Percentiles rank a stretch among this genome's conserved stretches.
Evolutionary conservation across 495 filamentous ascomycete species (phyloP).

Genomic region (Hypoxylon crocopeplum): DNA sequence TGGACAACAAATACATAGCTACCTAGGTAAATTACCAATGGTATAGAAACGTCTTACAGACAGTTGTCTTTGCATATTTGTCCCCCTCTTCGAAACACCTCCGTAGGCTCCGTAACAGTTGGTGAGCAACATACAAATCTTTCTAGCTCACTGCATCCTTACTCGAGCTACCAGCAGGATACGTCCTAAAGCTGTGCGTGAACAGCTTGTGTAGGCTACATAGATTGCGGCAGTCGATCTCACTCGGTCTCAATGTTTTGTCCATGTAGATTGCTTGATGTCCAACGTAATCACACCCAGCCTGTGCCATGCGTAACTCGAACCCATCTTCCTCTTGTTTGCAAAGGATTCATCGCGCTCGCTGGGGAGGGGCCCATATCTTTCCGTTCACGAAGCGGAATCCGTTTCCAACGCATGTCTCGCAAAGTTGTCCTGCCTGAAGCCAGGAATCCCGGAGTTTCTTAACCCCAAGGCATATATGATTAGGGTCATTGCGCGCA

Average conservation of each 20-base stretch:
- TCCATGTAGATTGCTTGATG: not conserved
- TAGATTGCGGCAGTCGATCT: not conserved
- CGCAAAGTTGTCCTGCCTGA: constrained; percentile 55
- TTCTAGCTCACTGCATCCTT: constrained; percentile 7
- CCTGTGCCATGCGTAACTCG: constrained; percentile 6
- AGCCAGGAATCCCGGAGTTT: constrained; percentile 62
- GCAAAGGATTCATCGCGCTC: constrained; percentile 5
- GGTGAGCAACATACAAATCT: constrained; percentile 18
- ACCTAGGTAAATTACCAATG: constrained; percentile 1
- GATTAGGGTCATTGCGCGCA: constrained; percentile 69
- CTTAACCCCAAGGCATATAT: constrained; percentile 67
- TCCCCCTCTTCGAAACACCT: constrained; percentile 32
- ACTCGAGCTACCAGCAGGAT: not conserved
- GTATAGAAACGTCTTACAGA: constrained; percentile 30
- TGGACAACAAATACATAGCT: not conserved
- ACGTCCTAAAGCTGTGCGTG: not conserved
- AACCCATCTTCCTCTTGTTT: not conserved
- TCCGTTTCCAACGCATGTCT: constrained; percentile 43
- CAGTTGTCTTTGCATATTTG: constrained; percentile 34
- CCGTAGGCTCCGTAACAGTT: constrained; percentile 12
- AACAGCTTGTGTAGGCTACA: not conserved
- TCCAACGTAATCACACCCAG: constrained; percentile 2
- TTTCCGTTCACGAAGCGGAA: constrained; percentile 28
- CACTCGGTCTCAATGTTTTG: not conserved
- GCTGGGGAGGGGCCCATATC: constrained; percentile 24